phyloP scores from a whole-genome alignment of 2,329 filamentous ascomycete genomes.

The Trichoderma sp. region DNA sequence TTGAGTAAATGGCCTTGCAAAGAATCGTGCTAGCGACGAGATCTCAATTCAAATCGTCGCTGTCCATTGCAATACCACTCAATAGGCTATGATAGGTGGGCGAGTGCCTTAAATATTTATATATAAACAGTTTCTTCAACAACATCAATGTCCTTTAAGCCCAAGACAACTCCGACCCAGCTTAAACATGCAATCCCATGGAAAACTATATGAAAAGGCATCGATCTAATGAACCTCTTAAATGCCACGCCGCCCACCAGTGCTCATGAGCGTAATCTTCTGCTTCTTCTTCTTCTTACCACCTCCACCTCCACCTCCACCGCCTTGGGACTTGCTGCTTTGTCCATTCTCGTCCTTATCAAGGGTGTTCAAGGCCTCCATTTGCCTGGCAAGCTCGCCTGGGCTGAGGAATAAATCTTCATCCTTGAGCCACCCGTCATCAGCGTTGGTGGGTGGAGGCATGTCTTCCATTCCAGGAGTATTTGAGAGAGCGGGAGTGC shows the following conservation, averaged over 20 bases:
- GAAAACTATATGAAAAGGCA: slow-evolving; percentile 7
- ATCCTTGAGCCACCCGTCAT: slow-evolving; percentile 86
- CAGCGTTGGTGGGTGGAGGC: slow-evolving; percentile 38
- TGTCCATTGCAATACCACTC: not conserved
- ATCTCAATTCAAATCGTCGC: not conserved
- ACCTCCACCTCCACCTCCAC: slow-evolving; percentile 33
- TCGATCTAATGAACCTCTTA: slow-evolving; percentile 32
- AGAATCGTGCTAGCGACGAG: not conserved
- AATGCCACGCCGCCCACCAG: slow-evolving; percentile 57
- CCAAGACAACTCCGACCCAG: not conserved
- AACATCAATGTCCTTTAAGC: not conserved
- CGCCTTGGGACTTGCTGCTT: slow-evolving; percentile 32
- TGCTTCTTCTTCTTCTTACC: slow-evolving; percentile 71
- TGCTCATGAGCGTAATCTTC: slow-evolving; percentile 74
- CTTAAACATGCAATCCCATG: not conserved
- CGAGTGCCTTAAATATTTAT: not conserved
- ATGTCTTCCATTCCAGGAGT: slow-evolving; percentile 58
- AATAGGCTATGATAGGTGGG: not conserved
- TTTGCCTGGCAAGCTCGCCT: slow-evolving; percentile 63
- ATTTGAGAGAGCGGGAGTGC: slow-evolving; percentile 70
- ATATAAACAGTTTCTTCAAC: not conserved
- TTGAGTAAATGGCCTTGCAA: not conserved
- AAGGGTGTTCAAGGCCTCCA: slow-evolving; percentile 57
- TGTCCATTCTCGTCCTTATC: slow-evolving; percentile 33
- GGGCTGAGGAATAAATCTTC: slow-evolving; percentile 63